Percentiles rank a stretch among this genome's conserved stretches.
Evolutionary conservation across 2,329 filamentous ascomycete genomes (phyloP).

Genomic region (Plenodomus tracheiphilus): DNA sequence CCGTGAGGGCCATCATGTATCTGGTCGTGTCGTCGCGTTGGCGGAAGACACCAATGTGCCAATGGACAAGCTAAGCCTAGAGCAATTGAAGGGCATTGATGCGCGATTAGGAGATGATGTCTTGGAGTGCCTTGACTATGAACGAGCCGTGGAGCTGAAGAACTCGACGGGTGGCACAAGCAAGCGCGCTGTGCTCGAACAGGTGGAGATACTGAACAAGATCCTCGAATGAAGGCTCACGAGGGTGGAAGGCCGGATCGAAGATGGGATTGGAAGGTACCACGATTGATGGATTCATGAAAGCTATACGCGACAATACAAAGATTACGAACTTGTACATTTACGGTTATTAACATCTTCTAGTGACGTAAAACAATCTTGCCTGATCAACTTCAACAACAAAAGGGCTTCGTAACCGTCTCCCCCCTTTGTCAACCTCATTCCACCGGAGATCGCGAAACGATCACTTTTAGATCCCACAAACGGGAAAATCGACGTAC

Average conservation of each 20-base stretch:
- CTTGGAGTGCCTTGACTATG: conserved; percentile 73
- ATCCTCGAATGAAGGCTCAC: conserved; percentile 23
- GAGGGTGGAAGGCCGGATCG: background rate
- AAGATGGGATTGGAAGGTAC: background rate
- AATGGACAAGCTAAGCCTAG: conserved; percentile 70
- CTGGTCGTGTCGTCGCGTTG: conserved; percentile 71
- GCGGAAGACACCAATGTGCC: conserved; percentile 67
- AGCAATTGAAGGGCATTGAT: conserved; percentile 71
- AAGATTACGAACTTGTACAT: background rate
- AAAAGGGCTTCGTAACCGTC: background rate
- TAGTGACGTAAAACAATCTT: background rate
- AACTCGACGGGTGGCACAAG: conserved; percentile 78
- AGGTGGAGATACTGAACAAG: conserved; percentile 60
- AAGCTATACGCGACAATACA: background rate
- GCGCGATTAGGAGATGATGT: conserved; percentile 72
- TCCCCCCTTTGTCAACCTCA: background rate
- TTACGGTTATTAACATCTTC: background rate
- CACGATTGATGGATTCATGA: background rate
- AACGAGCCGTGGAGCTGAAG: conserved; percentile 79
- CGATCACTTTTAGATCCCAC: background rate
- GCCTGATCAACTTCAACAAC: background rate
- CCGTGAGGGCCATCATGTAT: conserved; percentile 79
- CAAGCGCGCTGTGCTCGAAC: conserved; percentile 66
- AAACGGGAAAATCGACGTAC: background rate
- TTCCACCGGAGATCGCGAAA: background rate